phyloP scores from a whole-genome alignment of 768 basidiomycete species.

The Tricholoma hemisulphureum region DNA sequence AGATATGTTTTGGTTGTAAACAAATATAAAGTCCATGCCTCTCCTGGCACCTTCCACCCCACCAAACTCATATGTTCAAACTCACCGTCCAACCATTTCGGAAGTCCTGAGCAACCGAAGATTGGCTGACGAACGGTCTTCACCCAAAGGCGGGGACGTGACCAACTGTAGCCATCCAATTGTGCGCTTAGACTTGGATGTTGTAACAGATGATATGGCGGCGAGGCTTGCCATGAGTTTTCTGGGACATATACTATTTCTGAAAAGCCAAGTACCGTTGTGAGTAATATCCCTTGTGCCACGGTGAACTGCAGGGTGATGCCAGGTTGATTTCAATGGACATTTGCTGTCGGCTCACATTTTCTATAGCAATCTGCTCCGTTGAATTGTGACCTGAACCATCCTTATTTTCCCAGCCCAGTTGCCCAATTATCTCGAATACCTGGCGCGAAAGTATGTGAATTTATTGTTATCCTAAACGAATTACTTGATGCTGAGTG shows the following conservation, averaged over 20 bases:
- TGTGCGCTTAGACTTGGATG: constrained; percentile 47
- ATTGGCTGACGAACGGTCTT: background rate
- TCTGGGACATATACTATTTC: constrained; percentile 68
- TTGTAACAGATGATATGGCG: constrained; percentile 58
- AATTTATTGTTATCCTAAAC: background rate
- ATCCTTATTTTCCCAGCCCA: constrained; percentile 46
- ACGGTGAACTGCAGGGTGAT: background rate
- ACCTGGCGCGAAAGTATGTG: constrained; percentile 44
- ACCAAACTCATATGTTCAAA: background rate
- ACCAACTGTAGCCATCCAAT: constrained; percentile 26
- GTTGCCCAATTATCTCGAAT: constrained; percentile 62
- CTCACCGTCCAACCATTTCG: background rate
- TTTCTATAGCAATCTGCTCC: no score
- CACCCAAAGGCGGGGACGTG: background rate
- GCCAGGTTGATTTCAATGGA: no score
- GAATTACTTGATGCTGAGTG: background rate
- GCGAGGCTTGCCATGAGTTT: constrained; percentile 61
- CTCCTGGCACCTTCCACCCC: background rate
- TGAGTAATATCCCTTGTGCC: constrained; percentile 35
- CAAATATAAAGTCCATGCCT: no score
- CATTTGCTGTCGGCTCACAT: no score
- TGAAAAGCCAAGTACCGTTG: constrained; percentile 81
- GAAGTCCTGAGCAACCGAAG: background rate
- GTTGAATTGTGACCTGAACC: no score
- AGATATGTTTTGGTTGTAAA: no score